Evolutionary conservation across 2,329 filamentous ascomycete genomes (phyloP).

Genomic region (Fusarium ramigenum): DNA sequence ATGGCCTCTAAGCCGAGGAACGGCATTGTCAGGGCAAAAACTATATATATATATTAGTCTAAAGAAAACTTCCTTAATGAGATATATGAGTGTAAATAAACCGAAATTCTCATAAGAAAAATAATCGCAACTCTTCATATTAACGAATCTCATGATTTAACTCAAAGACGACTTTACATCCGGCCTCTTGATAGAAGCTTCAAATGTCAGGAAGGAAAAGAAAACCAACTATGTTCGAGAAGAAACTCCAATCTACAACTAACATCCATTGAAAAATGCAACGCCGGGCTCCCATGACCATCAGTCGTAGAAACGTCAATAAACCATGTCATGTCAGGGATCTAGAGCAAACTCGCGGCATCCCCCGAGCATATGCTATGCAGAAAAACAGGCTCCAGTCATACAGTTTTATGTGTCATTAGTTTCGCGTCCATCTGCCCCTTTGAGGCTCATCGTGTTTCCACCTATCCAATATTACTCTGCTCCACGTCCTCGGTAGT

Average conservation of each 20-base stretch:
- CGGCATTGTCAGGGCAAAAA: neutral
- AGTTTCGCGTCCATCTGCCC: conserved; percentile 30
- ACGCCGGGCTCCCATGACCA: conserved; percentile 22
- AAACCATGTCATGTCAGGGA: conserved; percentile 26
- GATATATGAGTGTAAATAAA: neutral
- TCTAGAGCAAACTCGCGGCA: conserved; percentile 6
- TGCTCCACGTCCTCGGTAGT: conserved; percentile 57
- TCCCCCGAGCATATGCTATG: conserved; percentile 30
- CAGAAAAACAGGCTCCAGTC: conserved; percentile 30
- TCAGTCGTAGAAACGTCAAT: conserved; percentile 21
- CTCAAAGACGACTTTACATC: neutral
- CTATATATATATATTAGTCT: neutral
- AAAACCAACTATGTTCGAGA: conserved; percentile 1
- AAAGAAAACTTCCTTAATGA: neutral
- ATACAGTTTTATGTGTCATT: conserved; percentile 39
- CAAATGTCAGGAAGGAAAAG: neutral
- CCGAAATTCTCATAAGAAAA: neutral
- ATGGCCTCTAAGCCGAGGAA: conserved; percentile 56
- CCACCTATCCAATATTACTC: conserved; percentile 33
- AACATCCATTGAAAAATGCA: conserved; percentile 20
- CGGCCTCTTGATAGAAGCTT: neutral
- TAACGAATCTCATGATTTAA: neutral
- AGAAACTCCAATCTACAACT: conserved; percentile 13
- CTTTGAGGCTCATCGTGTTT: conserved; percentile 17
- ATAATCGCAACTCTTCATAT: conserved; percentile 14